Percentiles rank a stretch among this genome's conserved stretches.
Conservation (phyloP, 176 grass and related monocot species). For the Chrysopogon serrulatus region DNA sequence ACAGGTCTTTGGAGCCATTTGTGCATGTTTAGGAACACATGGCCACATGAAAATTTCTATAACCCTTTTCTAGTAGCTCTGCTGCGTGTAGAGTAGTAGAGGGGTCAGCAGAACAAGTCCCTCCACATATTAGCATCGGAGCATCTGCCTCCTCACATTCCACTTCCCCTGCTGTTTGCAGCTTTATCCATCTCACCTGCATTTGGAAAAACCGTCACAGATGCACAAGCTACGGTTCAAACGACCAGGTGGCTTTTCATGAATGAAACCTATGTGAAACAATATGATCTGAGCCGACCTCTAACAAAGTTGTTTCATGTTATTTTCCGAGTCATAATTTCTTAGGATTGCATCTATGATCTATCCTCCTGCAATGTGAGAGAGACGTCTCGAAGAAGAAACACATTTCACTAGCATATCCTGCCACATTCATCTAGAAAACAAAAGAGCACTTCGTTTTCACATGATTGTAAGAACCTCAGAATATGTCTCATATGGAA, state of each 20-base stretch:
- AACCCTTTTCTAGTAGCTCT: not conserved
- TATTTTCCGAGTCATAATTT: too few relatives aligned
- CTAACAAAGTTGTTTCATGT: too few relatives aligned
- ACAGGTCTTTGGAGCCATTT: not conserved
- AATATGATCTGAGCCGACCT: too few relatives aligned
- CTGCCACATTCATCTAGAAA: not conserved
- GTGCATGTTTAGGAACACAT: constrained; percentile 14
- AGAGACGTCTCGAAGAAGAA: too few relatives aligned
- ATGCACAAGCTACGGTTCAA: not conserved
- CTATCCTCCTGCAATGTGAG: too few relatives aligned
- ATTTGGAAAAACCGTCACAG: not conserved
- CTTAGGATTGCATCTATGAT: too few relatives aligned
- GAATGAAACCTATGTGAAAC: too few relatives aligned
- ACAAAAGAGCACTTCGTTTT: not conserved
- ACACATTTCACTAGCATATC: not conserved
- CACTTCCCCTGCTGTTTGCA: not conserved
- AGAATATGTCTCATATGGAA: not conserved
- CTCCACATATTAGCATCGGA: not conserved
- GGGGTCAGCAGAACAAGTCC: not conserved
- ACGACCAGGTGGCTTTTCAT: too few relatives aligned
- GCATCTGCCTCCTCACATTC: not conserved
- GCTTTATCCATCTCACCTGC: not conserved
- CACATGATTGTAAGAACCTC: not conserved
- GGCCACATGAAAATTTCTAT: not conserved
- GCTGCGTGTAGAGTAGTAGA: not conserved